A percentile compares a stretch with the other conserved stretches of the same genome.
Conservation (phyloP, 129 eudicot species). For the Apium graveolens region DNA sequence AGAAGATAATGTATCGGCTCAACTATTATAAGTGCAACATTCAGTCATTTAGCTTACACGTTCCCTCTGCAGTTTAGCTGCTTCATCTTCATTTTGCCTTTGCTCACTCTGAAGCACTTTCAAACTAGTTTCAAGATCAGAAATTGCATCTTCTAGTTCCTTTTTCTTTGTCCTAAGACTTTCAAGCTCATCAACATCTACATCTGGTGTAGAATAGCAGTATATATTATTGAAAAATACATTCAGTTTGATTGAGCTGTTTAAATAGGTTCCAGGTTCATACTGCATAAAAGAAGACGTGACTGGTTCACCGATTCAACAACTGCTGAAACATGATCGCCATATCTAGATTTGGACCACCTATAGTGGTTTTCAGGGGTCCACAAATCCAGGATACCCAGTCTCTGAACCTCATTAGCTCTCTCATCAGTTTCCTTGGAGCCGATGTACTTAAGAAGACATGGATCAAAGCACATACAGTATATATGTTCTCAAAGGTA, state of each 20-base stretch:
- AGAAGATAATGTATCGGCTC: background rate
- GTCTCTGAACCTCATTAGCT: slow-evolving; percentile 53
- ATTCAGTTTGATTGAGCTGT: background rate
- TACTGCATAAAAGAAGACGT: slow-evolving; percentile 70
- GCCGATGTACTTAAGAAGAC: slow-evolving; percentile 62
- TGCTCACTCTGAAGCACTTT: slow-evolving; percentile 47
- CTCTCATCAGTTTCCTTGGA: slow-evolving; percentile 64
- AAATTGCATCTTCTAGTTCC: slow-evolving; percentile 43
- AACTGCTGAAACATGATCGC: slow-evolving; percentile 72
- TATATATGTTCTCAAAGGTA: slow-evolving; percentile 3
- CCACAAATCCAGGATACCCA: slow-evolving; percentile 83
- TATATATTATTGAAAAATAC: background rate
- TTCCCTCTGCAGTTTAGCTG: slow-evolving; percentile 54
- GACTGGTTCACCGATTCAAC: slow-evolving; percentile 58
- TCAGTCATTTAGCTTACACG: slow-evolving; percentile 44
- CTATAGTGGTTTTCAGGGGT: slow-evolving; percentile 87
- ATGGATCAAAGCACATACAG: background rate
- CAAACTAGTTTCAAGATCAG: slow-evolving; percentile 32
- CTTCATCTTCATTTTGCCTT: slow-evolving; percentile 57
- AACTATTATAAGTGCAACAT: background rate
- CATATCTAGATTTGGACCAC: slow-evolving; percentile 80
- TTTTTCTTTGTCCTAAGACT: slow-evolving; percentile 34
- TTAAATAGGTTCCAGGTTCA: slow-evolving; percentile 15
- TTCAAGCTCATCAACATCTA: slow-evolving; percentile 64
- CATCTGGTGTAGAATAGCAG: slow-evolving; percentile 31